These are phyloP conservation scores for Fusarium zealandicum DNA, from an alignment of 2,329 filamentous ascomycete species.

Conservation along the genomic window DNA sequence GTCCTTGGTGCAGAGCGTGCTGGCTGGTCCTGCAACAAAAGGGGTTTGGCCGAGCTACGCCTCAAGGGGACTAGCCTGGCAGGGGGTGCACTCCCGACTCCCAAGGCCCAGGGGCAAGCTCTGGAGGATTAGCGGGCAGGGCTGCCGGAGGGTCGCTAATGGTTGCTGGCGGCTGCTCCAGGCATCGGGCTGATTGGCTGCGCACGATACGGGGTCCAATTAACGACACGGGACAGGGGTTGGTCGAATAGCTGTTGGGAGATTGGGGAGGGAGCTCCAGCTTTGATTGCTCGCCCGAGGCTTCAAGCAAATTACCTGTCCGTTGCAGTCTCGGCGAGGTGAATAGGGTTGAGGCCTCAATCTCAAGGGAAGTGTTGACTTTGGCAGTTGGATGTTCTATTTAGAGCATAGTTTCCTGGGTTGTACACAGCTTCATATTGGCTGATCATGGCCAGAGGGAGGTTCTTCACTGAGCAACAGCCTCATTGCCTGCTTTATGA, in stretches of 20 bases:
- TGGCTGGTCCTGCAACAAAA: constrained; percentile 43
- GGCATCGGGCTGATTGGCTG: constrained; percentile 32
- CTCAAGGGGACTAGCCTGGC: constrained; percentile 34
- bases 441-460: not conserved
- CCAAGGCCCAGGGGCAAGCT: constrained; percentile 34
- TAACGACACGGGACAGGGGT: constrained; percentile 34
- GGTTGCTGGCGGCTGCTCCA: constrained; percentile 12
- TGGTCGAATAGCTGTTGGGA: constrained; percentile 22
- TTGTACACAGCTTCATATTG: not conserved
- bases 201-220: constrained; percentile 27
- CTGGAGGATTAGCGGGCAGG: constrained; percentile 43
- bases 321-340: constrained; percentile 2
- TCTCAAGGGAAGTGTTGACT: not conserved
- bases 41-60: constrained; percentile 45
- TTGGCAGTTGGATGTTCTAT: too few species aligned
- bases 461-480: not conserved
- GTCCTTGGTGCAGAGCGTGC: constrained; percentile 37
- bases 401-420: too few species aligned
- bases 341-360: not conserved
- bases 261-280: constrained; percentile 36
- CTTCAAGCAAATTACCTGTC: constrained; percentile 31
- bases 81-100: constrained; percentile 29
- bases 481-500: too few species aligned
- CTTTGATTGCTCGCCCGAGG: constrained; percentile 12
- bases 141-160: constrained; percentile 31